These are phyloP conservation scores for Trichaptum fuscoviolaceum DNA, from an alignment of 768 basidiomycete species.

Conservation along the genomic window DNA sequence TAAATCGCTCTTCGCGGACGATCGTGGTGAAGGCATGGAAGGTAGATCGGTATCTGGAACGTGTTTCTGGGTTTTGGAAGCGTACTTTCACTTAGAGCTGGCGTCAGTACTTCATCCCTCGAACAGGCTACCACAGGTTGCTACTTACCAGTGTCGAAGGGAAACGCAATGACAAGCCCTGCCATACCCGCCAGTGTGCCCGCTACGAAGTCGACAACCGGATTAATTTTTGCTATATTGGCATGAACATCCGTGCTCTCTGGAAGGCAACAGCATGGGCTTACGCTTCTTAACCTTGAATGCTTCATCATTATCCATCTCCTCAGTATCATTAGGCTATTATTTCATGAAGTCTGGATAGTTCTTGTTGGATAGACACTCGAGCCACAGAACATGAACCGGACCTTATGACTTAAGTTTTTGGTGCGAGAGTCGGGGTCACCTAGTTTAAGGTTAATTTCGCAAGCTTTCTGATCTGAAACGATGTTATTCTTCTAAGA, in stretches of 20 bases:
- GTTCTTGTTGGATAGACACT: no score
- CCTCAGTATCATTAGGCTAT: not conserved
- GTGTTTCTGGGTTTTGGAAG: slow-evolving; percentile 60
- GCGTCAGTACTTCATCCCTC: not conserved
- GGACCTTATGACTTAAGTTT: not conserved
- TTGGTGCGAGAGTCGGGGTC: no score
- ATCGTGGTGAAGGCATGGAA: slow-evolving; percentile 64
- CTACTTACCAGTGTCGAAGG: slow-evolving; percentile 62
- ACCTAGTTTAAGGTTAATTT: no score
- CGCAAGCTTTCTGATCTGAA: no score
- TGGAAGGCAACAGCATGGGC: not conserved
- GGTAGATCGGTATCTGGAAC: slow-evolving; percentile 55
- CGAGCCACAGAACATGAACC: not conserved
- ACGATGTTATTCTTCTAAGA: no score
- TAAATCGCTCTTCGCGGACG: slow-evolving; percentile 59
- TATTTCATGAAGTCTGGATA: not conserved
- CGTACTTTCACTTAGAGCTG: slow-evolving; percentile 64
- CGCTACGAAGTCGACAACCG: slow-evolving; percentile 71
- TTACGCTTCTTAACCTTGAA: not conserved
- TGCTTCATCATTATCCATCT: slow-evolving; percentile 1
- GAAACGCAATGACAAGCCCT: slow-evolving; percentile 66
- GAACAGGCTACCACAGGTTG: not conserved
- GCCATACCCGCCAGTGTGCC: slow-evolving; percentile 70
- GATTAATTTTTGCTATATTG: slow-evolving; percentile 36
- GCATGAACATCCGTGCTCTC: not conserved